Evolutionary conservation across 495 filamentous ascomycete genomes (phyloP).

Genomic region (Thermochaetoides thermophila): DNA sequence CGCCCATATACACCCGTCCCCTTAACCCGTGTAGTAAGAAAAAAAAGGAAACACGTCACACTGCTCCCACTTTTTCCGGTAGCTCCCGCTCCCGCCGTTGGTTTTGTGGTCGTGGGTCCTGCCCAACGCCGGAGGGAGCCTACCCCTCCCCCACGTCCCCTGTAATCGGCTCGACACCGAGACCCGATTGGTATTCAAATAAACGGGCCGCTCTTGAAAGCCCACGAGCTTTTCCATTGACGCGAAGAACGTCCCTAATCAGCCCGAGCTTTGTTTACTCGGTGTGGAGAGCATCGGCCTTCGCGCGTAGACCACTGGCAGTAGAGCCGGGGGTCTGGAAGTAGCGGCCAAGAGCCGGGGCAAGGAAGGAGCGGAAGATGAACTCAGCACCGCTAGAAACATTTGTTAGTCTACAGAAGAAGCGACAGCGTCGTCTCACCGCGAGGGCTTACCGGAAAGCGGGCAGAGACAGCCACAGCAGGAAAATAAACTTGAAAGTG

Average conservation of each 20-base stretch:
- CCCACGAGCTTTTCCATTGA: conserved; percentile 10
- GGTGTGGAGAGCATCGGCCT: conserved; percentile 63
- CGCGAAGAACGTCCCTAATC: conserved; percentile 1
- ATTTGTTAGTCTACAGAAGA: no score
- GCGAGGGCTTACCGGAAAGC: conserved; percentile 68
- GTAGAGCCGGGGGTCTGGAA: conserved; percentile 65
- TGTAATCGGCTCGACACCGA: no score
- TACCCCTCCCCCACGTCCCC: no score
- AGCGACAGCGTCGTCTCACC: no score
- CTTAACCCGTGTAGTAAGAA: conserved; percentile 3
- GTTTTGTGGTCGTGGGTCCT: conserved; percentile 14
- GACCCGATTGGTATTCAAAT: no score
- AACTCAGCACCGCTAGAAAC: conserved; percentile 70
- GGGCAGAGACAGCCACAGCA: conserved; percentile 95
- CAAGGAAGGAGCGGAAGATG: conserved; percentile 90
- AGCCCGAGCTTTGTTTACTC: conserved; percentile 24
- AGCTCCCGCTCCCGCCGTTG: conserved; percentile 10
- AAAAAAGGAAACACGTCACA: conserved; percentile 6
- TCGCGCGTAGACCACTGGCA: conserved; percentile 76
- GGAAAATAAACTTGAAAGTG: conserved; percentile 95
- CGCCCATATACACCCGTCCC: conserved; percentile 8
- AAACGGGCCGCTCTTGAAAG: conserved; percentile 11
- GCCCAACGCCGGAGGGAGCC: conserved; percentile 16
- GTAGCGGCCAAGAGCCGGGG: conserved; percentile 81
- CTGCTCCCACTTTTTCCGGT: conserved; percentile 7